Base-by-base conservation (phyloP, 495 filamentous ascomycete species). In the Friedmanniomyces endolithicus region DNA sequence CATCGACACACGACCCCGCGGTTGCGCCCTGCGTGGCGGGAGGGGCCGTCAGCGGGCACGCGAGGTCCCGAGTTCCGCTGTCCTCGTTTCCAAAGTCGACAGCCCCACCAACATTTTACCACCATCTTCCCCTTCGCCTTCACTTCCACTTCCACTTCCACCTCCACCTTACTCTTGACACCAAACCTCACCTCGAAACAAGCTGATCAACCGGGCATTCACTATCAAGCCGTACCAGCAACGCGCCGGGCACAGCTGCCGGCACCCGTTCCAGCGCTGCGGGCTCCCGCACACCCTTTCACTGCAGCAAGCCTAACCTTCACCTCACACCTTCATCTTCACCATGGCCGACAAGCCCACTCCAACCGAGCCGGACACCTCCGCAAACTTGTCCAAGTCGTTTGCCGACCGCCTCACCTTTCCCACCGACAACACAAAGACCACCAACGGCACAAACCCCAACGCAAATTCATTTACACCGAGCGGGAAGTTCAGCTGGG, bases 401-500 rank as follows among this genome's bases (percentile, higher is more conserved):
- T 52, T 57, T 47, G 55, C 34, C 3, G 55, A 57, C 27, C 55
- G 55, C 16, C 40, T 57, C 11, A 51, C 47, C 16, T 57, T 57
- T 39, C 55, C 55, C 0, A 37, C 25, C 25, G 24, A 47, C 35
- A 27, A 16, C 17, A 46, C 40, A 29, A 46, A 50, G 24, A 11
- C 47, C n/a, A n/a, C n/a, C 31, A 47, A 47, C 19, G 19, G 20
- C n/a, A 9, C 57, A 9, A 60, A 60, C 52, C 56, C 51, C 11
- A 34, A 20, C 8, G 51, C 43, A 2, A 12, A 19, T 16, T 19
- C 56, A 2, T 53, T 53, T 25, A 59, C 51, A 3, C 56, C 57
- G 11, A 11, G 40, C 46, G 55, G 56, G 6, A 61, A 62, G 34
- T 58, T 62, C 55, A 52, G 52, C 55, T 62, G 59, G 59, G 59